Base-by-base conservation (phyloP, 257 asterid species). In the Nicotiana attenuata region DNA sequence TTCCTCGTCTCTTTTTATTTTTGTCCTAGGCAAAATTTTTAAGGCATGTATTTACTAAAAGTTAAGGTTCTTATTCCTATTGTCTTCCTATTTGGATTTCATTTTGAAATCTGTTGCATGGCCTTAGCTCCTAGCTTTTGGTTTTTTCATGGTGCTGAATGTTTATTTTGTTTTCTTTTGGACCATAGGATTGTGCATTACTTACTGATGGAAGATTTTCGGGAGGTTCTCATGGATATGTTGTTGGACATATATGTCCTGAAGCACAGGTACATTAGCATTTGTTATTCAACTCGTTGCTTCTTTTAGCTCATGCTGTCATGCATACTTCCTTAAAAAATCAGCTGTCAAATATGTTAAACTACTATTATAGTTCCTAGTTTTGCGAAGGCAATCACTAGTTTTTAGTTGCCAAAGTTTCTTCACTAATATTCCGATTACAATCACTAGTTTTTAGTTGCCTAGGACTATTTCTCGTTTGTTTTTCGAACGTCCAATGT, bases 221-320 rank as follows among this genome's bases (percentile, higher is more conserved):
- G 38, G 99, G 99, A 84, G 99, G 97, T 71, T 96, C 99, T 5
- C 99, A 96, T 64, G 99, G 99, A 81, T 96, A 91, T 84, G 99
- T 96, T n/a, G 97, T 96, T 45, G 99, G 99, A 7, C 99, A 96
- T 85, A 90, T 96, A 76, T 96, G 94, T 84, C 99, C 99, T 3
- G 99, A 96, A 87, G 98, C 99, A 68, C 99, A 96, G 96, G 99
- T 94, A 77, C 65, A 41, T 80, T 85, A 8, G 20, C 41, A 55
- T 78, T 53, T 24, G 28, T 56, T 9, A 38, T 52, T 80, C 65
- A 55, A 20, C 10, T 63, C 28, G 20, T 11, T 71, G 22, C 57
- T 38, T 11, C 20, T 45, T 53, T 26, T 45, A 45, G 14, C 14
- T 45, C 59, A 22, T 71, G 77, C n/a, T n/a, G n/a, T n/a, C n/a